Percentiles rank a stretch among this genome's conserved stretches.
Conservation (phyloP, 805 yeast species). For the Schizosaccharomyces osmophilus region DNA sequence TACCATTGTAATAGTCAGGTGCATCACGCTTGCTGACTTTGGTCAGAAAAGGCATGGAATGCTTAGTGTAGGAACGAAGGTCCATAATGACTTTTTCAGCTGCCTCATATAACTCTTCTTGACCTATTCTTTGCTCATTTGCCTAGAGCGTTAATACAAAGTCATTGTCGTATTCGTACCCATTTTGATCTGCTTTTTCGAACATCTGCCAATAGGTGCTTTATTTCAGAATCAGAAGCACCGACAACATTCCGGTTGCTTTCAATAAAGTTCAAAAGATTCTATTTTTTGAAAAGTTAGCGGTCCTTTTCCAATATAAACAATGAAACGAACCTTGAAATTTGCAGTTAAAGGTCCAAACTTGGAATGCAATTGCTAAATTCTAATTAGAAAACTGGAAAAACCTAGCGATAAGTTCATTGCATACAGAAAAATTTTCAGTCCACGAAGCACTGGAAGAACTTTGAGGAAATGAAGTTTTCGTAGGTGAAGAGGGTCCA, state of each 20-base stretch:
- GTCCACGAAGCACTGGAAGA: not conserved
- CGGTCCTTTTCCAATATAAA: not conserved
- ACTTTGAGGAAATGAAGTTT: not conserved
- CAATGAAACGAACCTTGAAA: not conserved
- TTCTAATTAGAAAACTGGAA: not conserved
- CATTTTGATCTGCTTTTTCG: slow-evolving; percentile 72
- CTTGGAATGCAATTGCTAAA: not conserved
- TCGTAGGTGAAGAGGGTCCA: not conserved
- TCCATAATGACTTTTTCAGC: slow-evolving; percentile 88
- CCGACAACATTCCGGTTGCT: not conserved
- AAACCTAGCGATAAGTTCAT: not conserved
- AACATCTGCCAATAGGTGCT: slow-evolving; percentile 72
- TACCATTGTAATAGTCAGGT: slow-evolving; percentile 60
- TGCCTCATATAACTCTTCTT: slow-evolving; percentile 91
- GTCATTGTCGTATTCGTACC: not conserved
- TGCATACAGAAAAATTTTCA: not conserved
- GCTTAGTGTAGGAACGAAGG: slow-evolving; percentile 77
- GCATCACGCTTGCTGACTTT: slow-evolving; percentile 96
- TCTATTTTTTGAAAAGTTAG: not conserved
- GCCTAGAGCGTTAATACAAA: slow-evolving; percentile 34
- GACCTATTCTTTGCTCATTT: slow-evolving; percentile 81
- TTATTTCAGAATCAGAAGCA: slow-evolving; percentile 14
- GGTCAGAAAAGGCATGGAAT: slow-evolving; percentile 83
- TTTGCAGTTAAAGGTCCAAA: not conserved
- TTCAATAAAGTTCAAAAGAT: not conserved